phyloP scores from a whole-genome alignment of 805 yeast species.

The Wilhelminamyces savonicus region DNA sequence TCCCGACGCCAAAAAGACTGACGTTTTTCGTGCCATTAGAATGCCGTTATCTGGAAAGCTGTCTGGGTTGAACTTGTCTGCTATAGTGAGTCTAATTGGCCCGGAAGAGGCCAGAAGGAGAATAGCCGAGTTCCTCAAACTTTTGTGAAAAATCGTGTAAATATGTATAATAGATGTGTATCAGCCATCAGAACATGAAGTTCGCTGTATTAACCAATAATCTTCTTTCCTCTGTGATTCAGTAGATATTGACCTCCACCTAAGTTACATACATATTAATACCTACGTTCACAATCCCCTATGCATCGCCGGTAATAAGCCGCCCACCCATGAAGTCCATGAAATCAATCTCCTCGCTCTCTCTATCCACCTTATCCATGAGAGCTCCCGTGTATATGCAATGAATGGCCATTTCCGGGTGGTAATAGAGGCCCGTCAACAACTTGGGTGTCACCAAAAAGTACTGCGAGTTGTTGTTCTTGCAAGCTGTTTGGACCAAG shows the following conservation, averaged over 20 bases:
- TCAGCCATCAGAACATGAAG: no score
- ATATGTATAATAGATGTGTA: no score
- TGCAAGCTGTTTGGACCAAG: constrained; percentile 80
- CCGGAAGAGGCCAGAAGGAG: constrained; percentile 22
- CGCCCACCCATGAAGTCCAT: no score
- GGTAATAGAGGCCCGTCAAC: constrained; percentile 69
- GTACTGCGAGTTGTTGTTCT: constrained; percentile 60
- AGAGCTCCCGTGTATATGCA: constrained; percentile 54
- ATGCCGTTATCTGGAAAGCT: constrained; percentile 64
- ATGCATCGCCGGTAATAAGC: no score
- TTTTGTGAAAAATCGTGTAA: no score
- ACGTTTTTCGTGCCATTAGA: constrained; percentile 53
- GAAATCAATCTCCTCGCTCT: no score
- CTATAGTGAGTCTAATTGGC: constrained; percentile 53
- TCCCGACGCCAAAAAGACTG: constrained; percentile 23
- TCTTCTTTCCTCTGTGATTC: no score
- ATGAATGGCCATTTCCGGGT: constrained; percentile 74
- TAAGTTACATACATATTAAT: no score
- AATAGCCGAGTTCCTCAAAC: constrained; percentile 5
- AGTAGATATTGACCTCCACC: no score
- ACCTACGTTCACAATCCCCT: no score
- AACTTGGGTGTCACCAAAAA: constrained; percentile 91
- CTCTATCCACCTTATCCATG: constrained; percentile 13
- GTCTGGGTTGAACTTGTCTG: constrained; percentile 65
- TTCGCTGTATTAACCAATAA: no score